phyloP scores from a whole-genome alignment of 139 green algal species.

The Auxenochlorella pyrenoidosa region DNA sequence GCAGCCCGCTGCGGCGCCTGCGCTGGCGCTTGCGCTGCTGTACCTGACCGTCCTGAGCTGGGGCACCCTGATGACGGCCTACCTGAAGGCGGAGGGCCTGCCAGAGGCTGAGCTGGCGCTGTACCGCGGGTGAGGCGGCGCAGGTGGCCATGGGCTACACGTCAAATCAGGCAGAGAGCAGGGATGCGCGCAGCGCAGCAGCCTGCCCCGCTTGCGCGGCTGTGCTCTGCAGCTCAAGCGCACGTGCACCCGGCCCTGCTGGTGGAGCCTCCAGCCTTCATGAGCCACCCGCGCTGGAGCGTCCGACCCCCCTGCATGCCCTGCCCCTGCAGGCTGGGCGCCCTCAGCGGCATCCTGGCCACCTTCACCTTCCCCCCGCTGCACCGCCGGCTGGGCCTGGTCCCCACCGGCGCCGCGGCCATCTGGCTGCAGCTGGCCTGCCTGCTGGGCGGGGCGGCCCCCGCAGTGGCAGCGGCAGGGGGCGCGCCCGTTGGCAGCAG shows the following conservation, averaged over 20 bases:
- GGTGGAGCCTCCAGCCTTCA: too few relatives aligned
- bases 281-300: not conserved
- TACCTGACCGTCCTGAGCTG: constrained; percentile 79
- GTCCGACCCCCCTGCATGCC: not conserved
- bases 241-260: too few relatives aligned
- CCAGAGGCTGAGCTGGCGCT: constrained; percentile 64
- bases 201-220: too few relatives aligned
- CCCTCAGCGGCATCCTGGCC: constrained; percentile 69
- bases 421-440: constrained; percentile 67
- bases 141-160: too few relatives aligned
- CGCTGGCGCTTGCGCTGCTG: constrained; percentile 78
- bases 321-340: constrained; percentile 52
- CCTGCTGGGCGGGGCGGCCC: constrained; percentile 37
- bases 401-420: constrained; percentile 41
- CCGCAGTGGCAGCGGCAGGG: constrained; percentile 17
- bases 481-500: constrained; percentile 3
- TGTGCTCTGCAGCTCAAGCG: not conserved
- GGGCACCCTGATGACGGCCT: constrained; percentile 70
- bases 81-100: constrained; percentile 74
- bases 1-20: constrained; percentile 68
- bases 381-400: constrained; percentile 41
- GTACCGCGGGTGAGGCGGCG: constrained; percentile 50
- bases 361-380: constrained; percentile 71
- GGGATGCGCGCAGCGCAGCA: not conserved
- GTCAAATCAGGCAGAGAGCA: too few relatives aligned